These are phyloP conservation scores for Ailanthus altissimus DNA, from an alignment of 345 rosid genomes.

Conservation along the genomic window DNA sequence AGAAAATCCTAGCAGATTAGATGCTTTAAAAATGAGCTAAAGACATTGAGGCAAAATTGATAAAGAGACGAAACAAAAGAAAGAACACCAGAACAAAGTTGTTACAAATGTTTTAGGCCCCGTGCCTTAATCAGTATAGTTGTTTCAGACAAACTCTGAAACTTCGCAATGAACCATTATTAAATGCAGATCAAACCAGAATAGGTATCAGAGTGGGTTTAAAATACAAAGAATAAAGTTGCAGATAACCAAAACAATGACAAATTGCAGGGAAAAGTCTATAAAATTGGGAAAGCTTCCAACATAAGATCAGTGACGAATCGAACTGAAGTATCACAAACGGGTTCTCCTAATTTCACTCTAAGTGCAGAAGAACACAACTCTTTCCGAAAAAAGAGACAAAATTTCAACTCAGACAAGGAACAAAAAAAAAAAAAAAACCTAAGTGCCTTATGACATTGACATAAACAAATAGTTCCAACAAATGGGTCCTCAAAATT, in stretches of 20 bases:
- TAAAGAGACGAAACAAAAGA: background rate
- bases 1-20: background rate
- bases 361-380: background rate
- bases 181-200: background rate
- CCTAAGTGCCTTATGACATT: background rate
- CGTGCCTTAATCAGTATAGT: background rate
- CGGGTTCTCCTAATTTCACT: background rate
- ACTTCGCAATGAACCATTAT: background rate
- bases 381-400: too few relatives aligned
- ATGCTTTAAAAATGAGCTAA: background rate
- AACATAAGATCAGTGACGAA: background rate
- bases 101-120: too few relatives aligned
- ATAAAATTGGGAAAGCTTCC: background rate
- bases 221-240: background rate
- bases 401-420: background rate
- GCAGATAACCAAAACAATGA: too few relatives aligned
- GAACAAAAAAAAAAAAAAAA: background rate
- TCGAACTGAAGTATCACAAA: background rate
- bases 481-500: conserved; percentile 18
- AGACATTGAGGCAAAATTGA: too few relatives aligned
- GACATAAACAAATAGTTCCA: background rate
- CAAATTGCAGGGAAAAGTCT: too few relatives aligned
- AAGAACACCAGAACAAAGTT: background rate
- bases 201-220: background rate
- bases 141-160: background rate